phyloP scores from a whole-genome alignment of 2,329 filamentous ascomycete species.

The Trichophyton rubrum region DNA sequence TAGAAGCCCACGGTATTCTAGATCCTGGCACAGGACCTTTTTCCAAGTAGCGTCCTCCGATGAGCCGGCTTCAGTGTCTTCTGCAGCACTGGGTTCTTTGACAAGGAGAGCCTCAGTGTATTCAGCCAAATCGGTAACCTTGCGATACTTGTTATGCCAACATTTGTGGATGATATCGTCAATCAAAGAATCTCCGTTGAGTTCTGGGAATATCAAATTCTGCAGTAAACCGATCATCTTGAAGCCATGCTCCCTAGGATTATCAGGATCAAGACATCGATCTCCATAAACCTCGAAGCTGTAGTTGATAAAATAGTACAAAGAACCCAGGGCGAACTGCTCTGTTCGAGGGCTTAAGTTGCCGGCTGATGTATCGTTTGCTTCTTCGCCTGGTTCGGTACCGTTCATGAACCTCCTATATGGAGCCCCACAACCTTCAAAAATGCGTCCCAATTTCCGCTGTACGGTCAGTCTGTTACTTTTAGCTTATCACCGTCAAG shows the following conservation, averaged over 20 bases:
- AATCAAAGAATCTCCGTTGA: slow-evolving; percentile 17
- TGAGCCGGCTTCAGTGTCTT: background rate
- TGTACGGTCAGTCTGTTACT: slow-evolving; percentile 19
- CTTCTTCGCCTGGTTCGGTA: background rate
- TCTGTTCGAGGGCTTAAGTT: slow-evolving; percentile 21
- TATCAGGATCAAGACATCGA: slow-evolving; percentile 15
- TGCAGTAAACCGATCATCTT: slow-evolving; percentile 5
- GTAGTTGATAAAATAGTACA: slow-evolving; percentile 25
- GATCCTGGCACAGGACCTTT: background rate
- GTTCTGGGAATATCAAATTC: slow-evolving; percentile 12
- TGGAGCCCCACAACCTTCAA: slow-evolving; percentile 17
- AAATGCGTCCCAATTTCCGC: slow-evolving; percentile 17
- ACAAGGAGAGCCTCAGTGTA: background rate
- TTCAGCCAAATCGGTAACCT: slow-evolving; percentile 4
- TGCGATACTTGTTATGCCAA: slow-evolving; percentile 7
- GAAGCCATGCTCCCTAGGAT: slow-evolving; percentile 17
- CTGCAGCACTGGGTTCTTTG: background rate
- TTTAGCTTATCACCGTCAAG: slow-evolving; percentile 21
- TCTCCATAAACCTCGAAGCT: slow-evolving; percentile 22
- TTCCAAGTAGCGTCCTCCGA: background rate
- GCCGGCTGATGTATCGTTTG: slow-evolving; percentile 12
- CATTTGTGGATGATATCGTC: slow-evolving; percentile 15
- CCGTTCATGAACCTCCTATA: slow-evolving; percentile 19
- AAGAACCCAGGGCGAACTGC: slow-evolving; percentile 22
- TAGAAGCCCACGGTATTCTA: background rate